Conservation (phyloP, 2,329 filamentous ascomycete genomes). For the Paraconiothyrium sp. region DNA sequence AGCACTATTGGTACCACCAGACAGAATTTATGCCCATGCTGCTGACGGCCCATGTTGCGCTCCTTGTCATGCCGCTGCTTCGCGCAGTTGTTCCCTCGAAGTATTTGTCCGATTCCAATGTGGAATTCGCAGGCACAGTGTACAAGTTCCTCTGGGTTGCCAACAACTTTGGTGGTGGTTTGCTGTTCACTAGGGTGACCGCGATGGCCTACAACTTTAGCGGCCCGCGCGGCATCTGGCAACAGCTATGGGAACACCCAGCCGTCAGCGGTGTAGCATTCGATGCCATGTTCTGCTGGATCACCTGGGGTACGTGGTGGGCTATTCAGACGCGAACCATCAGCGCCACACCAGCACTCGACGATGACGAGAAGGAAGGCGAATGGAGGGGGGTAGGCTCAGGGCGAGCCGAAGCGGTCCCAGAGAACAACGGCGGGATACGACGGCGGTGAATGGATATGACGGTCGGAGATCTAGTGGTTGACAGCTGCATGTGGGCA, state of each 20-base stretch:
- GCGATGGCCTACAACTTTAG: slow-evolving; percentile 29
- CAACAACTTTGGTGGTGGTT: slow-evolving; percentile 21
- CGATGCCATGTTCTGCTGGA: slow-evolving; percentile 49
- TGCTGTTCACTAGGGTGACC: slow-evolving; percentile 30
- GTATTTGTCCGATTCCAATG: slow-evolving; percentile 28
- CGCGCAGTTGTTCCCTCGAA: slow-evolving; percentile 35
- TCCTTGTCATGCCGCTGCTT: slow-evolving; percentile 36
- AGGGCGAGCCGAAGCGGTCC: slow-evolving; percentile 18
- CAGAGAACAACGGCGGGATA: slow-evolving; percentile 21
- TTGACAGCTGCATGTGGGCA: not conserved
- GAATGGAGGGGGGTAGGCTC: slow-evolving; percentile 15
- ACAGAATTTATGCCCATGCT: slow-evolving; percentile 41
- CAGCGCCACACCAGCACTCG: slow-evolving; percentile 7
- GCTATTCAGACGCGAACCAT: slow-evolving; percentile 22
- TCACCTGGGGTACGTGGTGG: slow-evolving; percentile 47
- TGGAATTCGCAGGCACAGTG: slow-evolving; percentile 30
- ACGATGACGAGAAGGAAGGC: slow-evolving; percentile 12
- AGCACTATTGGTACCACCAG: slow-evolving; percentile 40
- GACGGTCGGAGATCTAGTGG: not conserved
- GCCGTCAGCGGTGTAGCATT: slow-evolving; percentile 48
- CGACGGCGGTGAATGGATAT: slow-evolving; percentile 26
- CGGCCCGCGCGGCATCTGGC: slow-evolving; percentile 29
- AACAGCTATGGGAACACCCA: slow-evolving; percentile 43
- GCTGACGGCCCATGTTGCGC: slow-evolving; percentile 40
- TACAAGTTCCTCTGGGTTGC: slow-evolving; percentile 37